phyloP scores from a whole-genome alignment of 768 basidiomycete species.

The Solioccasus polychromus region DNA sequence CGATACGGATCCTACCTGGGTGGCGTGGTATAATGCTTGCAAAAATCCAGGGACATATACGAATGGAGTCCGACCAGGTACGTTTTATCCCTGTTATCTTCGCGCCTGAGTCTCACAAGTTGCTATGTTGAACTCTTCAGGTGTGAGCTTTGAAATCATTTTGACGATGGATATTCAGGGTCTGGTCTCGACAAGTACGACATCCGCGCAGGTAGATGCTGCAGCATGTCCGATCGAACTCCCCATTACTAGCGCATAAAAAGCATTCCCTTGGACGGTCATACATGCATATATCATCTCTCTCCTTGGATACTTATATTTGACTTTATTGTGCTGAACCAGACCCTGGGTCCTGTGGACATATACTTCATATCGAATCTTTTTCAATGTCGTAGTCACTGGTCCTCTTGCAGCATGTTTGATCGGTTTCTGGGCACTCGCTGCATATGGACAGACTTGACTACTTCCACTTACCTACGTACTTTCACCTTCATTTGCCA shows the following conservation, averaged over 20 bases:
- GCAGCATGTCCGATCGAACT: slow-evolving; percentile 74
- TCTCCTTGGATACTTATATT: slow-evolving; percentile 16
- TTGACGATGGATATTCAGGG: slow-evolving; percentile 70
- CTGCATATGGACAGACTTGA: background rate
- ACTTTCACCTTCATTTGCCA: background rate
- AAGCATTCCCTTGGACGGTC: background rate
- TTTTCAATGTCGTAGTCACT: background rate
- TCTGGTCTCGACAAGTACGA: slow-evolving; percentile 47
- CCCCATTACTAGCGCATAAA: slow-evolving; percentile 47
- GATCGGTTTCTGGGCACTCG: slow-evolving; percentile 5
- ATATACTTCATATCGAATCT: background rate
- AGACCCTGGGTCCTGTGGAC: slow-evolving; percentile 10
- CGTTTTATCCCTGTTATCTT: slow-evolving; percentile 26
- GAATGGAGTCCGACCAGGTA: slow-evolving; percentile 58
- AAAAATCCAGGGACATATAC: slow-evolving; percentile 51
- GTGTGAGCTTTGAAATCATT: slow-evolving; percentile 62
- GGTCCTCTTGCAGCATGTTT: background rate
- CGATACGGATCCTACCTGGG: slow-evolving; percentile 80
- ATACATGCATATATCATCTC: background rate
- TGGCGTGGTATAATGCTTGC: slow-evolving; percentile 76
- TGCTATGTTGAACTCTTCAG: slow-evolving; percentile 18
- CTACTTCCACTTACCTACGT: background rate
- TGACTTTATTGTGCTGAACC: slow-evolving; percentile 3
- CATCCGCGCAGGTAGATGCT: slow-evolving; percentile 55
- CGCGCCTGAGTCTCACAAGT: background rate